These are phyloP conservation scores for Onygena corvina DNA, from an alignment of 2,329 filamentous ascomycete species.

Conservation along the genomic window DNA sequence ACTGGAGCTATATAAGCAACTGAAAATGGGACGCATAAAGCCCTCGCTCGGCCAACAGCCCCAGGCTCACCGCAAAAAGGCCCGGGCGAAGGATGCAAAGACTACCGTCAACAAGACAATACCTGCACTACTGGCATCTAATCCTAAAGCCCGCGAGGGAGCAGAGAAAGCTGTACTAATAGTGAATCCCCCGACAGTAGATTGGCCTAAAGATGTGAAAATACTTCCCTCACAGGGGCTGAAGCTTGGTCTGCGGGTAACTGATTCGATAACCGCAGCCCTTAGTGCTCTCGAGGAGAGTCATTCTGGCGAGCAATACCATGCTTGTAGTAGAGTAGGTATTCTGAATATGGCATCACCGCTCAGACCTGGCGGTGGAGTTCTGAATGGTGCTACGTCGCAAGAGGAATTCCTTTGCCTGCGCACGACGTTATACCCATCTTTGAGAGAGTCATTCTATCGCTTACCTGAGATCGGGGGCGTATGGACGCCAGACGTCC, in stretches of 20 bases:
- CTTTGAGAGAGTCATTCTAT: constrained; percentile 10
- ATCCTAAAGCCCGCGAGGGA: constrained; percentile 8
- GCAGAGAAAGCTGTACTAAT: constrained; percentile 8
- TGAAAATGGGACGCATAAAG: constrained; percentile 7
- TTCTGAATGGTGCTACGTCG: constrained; percentile 11
- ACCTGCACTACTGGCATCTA: constrained; percentile 8
- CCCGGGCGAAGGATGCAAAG: constrained; percentile 11
- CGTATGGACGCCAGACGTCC: constrained; percentile 10
- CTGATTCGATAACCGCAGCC: neutral
- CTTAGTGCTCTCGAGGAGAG: neutral
- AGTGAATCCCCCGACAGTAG: constrained; percentile 5
- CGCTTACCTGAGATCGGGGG: constrained; percentile 10
- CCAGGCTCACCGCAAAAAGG: constrained; percentile 10
- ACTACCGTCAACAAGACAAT: constrained; percentile 11
- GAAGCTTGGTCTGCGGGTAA: neutral
- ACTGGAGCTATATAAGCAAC: neutral
- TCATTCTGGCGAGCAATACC: constrained; percentile 5
- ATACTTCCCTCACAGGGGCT: neutral
- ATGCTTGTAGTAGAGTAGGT: constrained; percentile 6
- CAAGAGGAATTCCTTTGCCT: constrained; percentile 12
- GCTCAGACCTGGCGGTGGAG: constrained; percentile 9
- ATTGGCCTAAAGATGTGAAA: neutral
- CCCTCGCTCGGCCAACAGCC: constrained; percentile 8
- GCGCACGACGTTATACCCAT: constrained; percentile 11
- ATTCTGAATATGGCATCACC: constrained; percentile 11